Evolutionary conservation across 129 eudicot species (phyloP).

Genomic region (Chrysanthemum seticuspe): DNA sequence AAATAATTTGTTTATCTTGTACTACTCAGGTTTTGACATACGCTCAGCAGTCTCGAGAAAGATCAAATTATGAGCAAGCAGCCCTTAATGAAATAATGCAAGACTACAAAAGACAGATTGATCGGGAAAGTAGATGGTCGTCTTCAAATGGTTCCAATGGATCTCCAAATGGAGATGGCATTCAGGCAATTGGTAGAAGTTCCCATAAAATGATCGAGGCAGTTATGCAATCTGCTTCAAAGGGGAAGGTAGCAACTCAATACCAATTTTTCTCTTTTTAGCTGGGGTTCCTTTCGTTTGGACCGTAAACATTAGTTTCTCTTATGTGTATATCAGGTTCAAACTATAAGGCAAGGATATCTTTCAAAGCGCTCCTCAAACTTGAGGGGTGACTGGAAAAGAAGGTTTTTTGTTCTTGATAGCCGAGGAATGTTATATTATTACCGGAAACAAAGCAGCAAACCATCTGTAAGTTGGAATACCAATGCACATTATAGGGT

Average conservation of each 20-base stretch:
- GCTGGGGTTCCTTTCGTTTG: background rate
- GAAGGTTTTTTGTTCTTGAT: constrained; percentile 91
- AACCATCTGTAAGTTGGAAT: constrained; percentile 66
- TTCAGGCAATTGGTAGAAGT: no score
- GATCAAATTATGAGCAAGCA: constrained; percentile 92
- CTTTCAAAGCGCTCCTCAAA: constrained; percentile 82
- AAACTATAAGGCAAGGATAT: constrained; percentile 89
- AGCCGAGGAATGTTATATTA: constrained; percentile 89
- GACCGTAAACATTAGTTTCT: background rate
- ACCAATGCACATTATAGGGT: no score
- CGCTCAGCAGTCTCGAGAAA: constrained; percentile 88
- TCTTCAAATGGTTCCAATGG: no score
- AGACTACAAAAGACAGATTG: constrained; percentile 57
- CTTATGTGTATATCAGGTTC: constrained; percentile 51
- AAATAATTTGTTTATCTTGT: background rate
- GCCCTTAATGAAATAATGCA: constrained; percentile 91
- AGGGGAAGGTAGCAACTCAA: constrained; percentile 55
- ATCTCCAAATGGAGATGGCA: no score
- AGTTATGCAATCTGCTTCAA: constrained; percentile 89
- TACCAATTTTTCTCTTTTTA: constrained; percentile 6
- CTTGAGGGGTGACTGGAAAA: constrained; percentile 87
- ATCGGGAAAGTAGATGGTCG: no score
- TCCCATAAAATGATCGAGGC: constrained; percentile 36
- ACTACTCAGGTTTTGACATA: constrained; percentile 69
- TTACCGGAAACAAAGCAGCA: constrained; percentile 75